These are phyloP conservation scores for Penicillium paxilli DNA, from an alignment of 495 filamentous ascomycete genomes.

Conservation along the genomic window DNA sequence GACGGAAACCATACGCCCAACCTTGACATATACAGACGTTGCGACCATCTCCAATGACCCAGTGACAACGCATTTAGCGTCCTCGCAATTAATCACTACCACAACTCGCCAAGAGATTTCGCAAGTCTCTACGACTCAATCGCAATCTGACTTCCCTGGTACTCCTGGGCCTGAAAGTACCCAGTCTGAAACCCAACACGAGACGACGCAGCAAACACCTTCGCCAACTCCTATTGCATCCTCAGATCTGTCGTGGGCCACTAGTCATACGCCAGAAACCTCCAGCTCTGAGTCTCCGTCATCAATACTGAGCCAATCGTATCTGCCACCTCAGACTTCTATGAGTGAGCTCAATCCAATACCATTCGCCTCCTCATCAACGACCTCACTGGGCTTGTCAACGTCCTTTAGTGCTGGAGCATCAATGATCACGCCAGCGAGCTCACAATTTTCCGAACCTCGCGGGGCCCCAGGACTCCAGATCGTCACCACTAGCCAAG, in stretches of 20 bases:
- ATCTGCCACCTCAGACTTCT: neutral
- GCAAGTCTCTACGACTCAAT: neutral
- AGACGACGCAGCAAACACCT: neutral
- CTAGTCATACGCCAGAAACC: neutral
- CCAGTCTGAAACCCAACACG: neutral
- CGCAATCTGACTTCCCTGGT: neutral
- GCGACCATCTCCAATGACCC: neutral
- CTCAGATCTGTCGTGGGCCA: neutral
- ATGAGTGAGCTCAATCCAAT: neutral
- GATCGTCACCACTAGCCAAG: neutral
- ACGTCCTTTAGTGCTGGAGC: neutral
- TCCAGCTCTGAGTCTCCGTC: neutral
- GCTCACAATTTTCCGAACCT: neutral
- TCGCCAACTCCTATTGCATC: neutral
- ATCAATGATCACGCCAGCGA: neutral
- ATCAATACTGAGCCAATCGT: neutral
- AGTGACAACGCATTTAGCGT: neutral
- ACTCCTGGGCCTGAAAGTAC: neutral
- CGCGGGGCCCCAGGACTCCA: neutral
- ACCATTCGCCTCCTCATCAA: neutral
- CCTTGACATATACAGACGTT: slow-evolving; percentile 2
- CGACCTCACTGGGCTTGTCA: neutral
- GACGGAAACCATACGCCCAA: slow-evolving; percentile 11
- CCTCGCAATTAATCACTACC: neutral
- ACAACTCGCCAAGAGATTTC: too few species aligned